phyloP scores from a whole-genome alignment of 768 basidiomycete genomes.

The Mycena latifolia region DNA sequence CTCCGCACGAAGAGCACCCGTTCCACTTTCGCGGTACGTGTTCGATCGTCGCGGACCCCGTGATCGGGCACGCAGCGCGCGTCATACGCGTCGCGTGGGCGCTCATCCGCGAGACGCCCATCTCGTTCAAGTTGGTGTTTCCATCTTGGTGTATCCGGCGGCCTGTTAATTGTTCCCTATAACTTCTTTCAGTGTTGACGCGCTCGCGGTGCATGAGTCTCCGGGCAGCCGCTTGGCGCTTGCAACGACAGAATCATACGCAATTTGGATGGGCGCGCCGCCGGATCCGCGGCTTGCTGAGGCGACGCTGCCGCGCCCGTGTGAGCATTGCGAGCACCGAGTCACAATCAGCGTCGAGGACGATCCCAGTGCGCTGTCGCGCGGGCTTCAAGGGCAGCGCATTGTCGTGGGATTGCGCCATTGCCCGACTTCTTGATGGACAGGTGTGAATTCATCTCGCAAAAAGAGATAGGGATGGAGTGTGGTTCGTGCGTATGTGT shows the following conservation, averaged over 20 bases:
- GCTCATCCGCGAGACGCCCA: background rate
- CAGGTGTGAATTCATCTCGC: no score
- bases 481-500: no score
- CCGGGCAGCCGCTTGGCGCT: background rate
- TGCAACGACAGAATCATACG: background rate
- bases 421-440: no score
- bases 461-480: no score
- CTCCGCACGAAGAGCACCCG: constrained; percentile 11
- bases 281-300: background rate
- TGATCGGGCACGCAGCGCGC: background rate
- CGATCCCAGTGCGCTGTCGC: no score
- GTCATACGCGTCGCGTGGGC: constrained; percentile 1
- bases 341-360: background rate
- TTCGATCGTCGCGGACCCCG: constrained; percentile 6
- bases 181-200: no score
- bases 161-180: no score
- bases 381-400: no score
- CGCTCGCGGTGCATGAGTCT: background rate
- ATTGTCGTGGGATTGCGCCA: no score
- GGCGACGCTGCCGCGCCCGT: background rate
- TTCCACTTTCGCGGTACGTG: constrained; percentile 11
- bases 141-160: background rate
- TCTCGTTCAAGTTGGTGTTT: constrained; percentile 9
- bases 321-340: constrained; percentile 11
- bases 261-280: constrained; percentile 9